Conservation (phyloP, 1,284 basidiomycete genomes). For the Ganoderma lucidum region DNA sequence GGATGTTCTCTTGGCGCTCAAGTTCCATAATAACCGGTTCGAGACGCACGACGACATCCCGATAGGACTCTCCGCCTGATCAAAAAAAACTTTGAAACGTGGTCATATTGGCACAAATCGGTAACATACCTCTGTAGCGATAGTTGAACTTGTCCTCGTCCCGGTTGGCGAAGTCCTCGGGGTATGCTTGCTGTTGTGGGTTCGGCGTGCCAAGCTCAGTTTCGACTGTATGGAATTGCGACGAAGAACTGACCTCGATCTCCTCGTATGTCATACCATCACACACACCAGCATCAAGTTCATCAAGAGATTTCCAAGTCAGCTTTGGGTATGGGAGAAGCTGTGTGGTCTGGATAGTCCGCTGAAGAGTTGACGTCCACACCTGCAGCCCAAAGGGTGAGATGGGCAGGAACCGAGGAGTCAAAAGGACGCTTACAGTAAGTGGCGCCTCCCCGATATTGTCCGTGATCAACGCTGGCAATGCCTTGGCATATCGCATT, state of each 20-base stretch:
- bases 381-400: conserved; percentile 54
- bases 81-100: neutral
- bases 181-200: conserved; percentile 80
- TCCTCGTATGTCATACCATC: conserved; percentile 99
- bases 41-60: conserved; percentile 94
- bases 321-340: conserved; percentile 89
- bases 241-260: conserved; percentile 76
- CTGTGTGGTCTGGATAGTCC: conserved; percentile 93
- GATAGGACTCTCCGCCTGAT: conserved; percentile 89
- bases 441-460: conserved; percentile 91
- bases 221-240: neutral
- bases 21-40: conserved; percentile 99
- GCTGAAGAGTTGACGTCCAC: conserved; percentile 95
- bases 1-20: conserved; percentile 96
- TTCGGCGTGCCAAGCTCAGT: neutral
- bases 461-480: conserved; percentile 89
- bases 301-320: conserved; percentile 99
- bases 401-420: neutral
- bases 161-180: conserved; percentile 98
- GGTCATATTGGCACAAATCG: neutral
- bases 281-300: conserved; percentile 98
- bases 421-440: conserved; percentile 62
- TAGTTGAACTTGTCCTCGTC: conserved; percentile 99
- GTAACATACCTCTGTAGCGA: conserved; percentile 77
- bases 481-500: conserved; percentile 83